These are phyloP conservation scores for Acorus gramineus DNA, from an alignment of 106 monocot genomes.

Conservation along the genomic window DNA sequence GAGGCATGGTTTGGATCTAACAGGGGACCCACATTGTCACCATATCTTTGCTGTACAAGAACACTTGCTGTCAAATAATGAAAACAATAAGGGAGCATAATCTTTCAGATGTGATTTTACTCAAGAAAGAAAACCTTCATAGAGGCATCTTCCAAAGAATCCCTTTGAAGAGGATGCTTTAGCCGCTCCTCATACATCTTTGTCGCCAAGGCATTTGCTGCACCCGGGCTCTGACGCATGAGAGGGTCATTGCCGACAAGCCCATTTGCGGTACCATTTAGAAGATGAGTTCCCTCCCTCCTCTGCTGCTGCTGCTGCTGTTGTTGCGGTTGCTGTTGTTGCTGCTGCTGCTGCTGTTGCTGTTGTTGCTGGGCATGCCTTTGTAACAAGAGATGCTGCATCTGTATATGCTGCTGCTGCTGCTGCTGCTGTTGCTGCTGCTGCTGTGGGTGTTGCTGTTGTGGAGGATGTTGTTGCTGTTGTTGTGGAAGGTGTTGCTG, in stretches of 20 bases:
- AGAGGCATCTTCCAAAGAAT: conserved; percentile 60
- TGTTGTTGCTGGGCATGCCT: conserved; percentile 18
- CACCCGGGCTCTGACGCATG: conserved; percentile 57
- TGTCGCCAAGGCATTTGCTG: conserved; percentile 79
- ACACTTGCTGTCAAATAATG: not conserved
- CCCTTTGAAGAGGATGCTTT: conserved; percentile 65
- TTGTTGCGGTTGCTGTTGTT: conserved; percentile 41
- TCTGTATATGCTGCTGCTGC: conserved; percentile 44
- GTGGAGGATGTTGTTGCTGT: too few relatives aligned
- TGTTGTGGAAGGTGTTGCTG: too few relatives aligned
- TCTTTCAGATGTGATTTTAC: too few relatives aligned
- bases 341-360: too few relatives aligned
- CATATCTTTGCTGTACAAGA: conserved; percentile 58
- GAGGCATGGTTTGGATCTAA: conserved; percentile 58
- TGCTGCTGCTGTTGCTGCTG: conserved; percentile 27
- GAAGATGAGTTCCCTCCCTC: conserved; percentile 50
- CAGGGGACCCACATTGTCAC: conserved; percentile 52
- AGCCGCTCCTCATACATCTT: conserved; percentile 87
- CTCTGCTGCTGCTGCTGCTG: conserved; percentile 66
- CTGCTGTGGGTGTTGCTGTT: conserved; percentile 8
- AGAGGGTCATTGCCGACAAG: conserved; percentile 49
- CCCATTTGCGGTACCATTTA: conserved; percentile 60
- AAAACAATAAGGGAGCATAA: too few relatives aligned
- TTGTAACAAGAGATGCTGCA: conserved; percentile 34
- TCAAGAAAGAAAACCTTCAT: conserved; percentile 38